phyloP scores from a whole-genome alignment of 1,284 basidiomycete species.

The Trichosporon asahii region DNA sequence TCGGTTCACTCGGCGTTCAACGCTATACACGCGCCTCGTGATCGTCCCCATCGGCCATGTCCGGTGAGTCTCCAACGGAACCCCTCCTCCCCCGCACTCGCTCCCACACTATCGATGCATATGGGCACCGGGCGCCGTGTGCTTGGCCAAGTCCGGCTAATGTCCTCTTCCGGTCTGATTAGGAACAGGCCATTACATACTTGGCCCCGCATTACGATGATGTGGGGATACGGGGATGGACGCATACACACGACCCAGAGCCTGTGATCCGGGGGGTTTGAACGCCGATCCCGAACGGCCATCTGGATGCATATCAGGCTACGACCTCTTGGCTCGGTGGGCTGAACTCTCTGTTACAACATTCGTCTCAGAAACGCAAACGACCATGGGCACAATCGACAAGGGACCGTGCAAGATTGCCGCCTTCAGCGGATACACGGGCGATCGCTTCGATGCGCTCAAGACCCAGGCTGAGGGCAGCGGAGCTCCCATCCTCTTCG shows the following conservation, averaged over 20 bases:
- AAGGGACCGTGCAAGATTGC: slow-evolving; percentile 22
- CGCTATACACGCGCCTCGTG: background rate
- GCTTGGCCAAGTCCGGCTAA: background rate
- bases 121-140: background rate
- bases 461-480: slow-evolving; percentile 16
- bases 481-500: slow-evolving; percentile 21
- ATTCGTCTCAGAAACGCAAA: background rate
- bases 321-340: background rate
- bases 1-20: background rate
- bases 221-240: background rate
- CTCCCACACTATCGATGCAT: background rate
- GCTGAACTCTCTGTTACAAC: background rate
- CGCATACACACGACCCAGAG: background rate
- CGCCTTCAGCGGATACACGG: slow-evolving; percentile 23
- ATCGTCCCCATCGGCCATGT: background rate
- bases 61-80: background rate
- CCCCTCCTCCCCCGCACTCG: background rate
- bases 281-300: background rate
- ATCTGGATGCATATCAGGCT: background rate
- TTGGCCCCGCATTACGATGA: background rate
- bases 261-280: background rate
- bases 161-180: background rate
- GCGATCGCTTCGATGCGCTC: slow-evolving; percentile 18
- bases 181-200: background rate
- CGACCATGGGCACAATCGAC: background rate